Evolutionary conservation across 495 filamentous ascomycete genomes (phyloP).

Genomic region (Hyaloscypha hepaticicola): DNA sequence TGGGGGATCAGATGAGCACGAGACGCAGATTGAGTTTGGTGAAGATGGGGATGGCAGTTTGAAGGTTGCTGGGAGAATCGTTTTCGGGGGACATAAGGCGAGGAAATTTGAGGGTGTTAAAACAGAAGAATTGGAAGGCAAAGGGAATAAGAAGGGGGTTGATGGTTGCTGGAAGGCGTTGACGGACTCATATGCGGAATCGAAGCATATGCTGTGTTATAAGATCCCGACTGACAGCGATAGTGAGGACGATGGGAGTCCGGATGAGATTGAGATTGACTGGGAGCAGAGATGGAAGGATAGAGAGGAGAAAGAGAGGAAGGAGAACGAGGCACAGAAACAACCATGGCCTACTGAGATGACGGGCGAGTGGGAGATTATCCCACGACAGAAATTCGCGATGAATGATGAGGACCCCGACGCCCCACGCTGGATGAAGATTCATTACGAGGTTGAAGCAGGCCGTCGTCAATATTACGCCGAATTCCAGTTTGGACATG

Average conservation of each 20-base stretch:
- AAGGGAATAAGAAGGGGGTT: constrained; percentile 4
- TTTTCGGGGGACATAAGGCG: constrained; percentile 1
- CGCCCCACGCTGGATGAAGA: constrained; percentile 2
- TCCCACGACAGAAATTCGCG: neutral
- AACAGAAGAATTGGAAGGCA: constrained; percentile 4
- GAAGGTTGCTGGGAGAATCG: constrained; percentile 3
- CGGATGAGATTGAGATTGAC: constrained; percentile 6
- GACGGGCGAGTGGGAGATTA: constrained; percentile 11
- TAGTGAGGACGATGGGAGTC: constrained; percentile 2
- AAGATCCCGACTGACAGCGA: neutral
- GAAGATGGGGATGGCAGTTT: constrained; percentile 4
- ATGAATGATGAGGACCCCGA: constrained; percentile 4
- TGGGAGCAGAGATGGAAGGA: neutral
- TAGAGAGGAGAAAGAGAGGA: neutral
- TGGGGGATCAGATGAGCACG: constrained; percentile 4
- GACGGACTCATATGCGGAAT: constrained; percentile 1
- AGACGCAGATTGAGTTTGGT: constrained; percentile 4
- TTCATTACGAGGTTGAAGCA: constrained; percentile 4
- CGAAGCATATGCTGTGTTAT: constrained; percentile 1
- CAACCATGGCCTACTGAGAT: constrained; percentile 8
- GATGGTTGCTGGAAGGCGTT: constrained; percentile 1
- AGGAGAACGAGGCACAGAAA: constrained; percentile 4
- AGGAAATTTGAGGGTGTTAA: constrained; percentile 4
- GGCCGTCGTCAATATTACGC: constrained; percentile 9
- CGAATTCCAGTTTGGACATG: constrained; percentile 3